Conservation (phyloP, 345 rosid genomes). For the rapeseed (Brassica napus) region DNA sequence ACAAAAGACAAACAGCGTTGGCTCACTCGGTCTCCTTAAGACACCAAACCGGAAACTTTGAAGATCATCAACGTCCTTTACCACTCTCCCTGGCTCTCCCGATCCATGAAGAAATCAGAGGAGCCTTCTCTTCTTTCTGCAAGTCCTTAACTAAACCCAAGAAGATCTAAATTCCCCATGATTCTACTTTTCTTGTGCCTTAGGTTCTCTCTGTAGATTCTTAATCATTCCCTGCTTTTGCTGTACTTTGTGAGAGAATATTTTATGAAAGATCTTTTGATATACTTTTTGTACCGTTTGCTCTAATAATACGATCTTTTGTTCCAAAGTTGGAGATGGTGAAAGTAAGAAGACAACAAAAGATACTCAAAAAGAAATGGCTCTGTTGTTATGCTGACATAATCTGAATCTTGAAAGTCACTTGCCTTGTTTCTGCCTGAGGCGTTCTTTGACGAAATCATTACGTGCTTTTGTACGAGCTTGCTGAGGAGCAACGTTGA, state of each 20-base stretch:
- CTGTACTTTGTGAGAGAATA: constrained; percentile 13
- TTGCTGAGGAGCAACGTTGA: constrained; percentile 66
- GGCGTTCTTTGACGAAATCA: constrained; percentile 59
- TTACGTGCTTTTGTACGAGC: constrained; percentile 82
- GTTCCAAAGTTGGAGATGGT: neutral
- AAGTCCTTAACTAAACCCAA: constrained; percentile 53
- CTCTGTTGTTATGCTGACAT: neutral
- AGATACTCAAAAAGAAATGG: neutral
- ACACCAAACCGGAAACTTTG: constrained; percentile 32
- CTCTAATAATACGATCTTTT: neutral
- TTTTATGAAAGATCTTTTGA: neutral
- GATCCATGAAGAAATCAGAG: constrained; percentile 62
- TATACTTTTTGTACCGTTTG: neutral
- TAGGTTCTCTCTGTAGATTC: constrained; percentile 27
- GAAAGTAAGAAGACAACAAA: neutral
- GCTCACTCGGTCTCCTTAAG: constrained; percentile 54
- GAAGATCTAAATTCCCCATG: constrained; percentile 31
- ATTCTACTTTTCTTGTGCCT: constrained; percentile 14
- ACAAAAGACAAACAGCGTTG: constrained; percentile 80
- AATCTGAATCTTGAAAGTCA: constrained; percentile 8
- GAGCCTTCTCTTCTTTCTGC: constrained; percentile 72
- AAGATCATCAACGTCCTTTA: constrained; percentile 31
- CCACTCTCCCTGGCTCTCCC: constrained; percentile 60
- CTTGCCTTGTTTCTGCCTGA: constrained; percentile 60
- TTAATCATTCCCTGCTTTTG: constrained; percentile 7